Evolutionary conservation across 352 stramenopile genomes (phyloP).

Genomic region (Pythium monospermum): DNA sequence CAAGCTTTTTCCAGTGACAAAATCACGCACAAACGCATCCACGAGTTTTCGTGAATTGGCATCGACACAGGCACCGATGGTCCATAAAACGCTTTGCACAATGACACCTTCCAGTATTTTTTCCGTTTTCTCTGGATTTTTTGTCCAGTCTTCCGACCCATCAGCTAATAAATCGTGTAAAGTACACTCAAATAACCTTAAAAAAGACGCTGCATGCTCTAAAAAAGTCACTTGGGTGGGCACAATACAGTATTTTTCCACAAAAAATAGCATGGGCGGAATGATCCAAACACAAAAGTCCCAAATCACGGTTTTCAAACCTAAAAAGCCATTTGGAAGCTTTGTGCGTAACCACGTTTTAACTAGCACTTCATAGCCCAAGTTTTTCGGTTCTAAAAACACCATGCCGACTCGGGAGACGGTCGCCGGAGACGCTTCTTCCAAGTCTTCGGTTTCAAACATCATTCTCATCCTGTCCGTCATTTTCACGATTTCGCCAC

Average conservation of each 20-base stretch:
- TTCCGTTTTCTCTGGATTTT: constrained; percentile 59
- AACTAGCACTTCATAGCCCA: constrained; percentile 88
- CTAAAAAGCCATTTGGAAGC: constrained; percentile 30
- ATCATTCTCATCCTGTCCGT: constrained; percentile 94
- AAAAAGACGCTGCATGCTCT: constrained; percentile 84
- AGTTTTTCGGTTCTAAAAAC: constrained; percentile 89
- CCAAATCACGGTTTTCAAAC: constrained; percentile 44
- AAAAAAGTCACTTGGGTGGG: constrained; percentile 87
- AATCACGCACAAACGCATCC: constrained; percentile 76
- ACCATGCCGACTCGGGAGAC: constrained; percentile 93
- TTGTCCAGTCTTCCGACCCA: too few species aligned
- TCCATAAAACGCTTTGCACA: constrained; percentile 88
- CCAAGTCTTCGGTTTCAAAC: constrained; percentile 93
- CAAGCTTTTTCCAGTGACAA: constrained; percentile 42
- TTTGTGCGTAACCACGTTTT: constrained; percentile 79
- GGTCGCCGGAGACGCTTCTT: constrained; percentile 83
- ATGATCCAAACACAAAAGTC: constrained; percentile 89
- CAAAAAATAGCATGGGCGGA: constrained; percentile 88
- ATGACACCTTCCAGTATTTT: constrained; percentile 84
- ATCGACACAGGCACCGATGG: constrained; percentile 90
- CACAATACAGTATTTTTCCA: constrained; percentile 85
- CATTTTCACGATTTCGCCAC: constrained; percentile 94
- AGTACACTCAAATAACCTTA: constrained; percentile 80
- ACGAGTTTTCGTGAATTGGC: constrained; percentile 77
- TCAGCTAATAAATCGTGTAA: constrained; percentile 26